phyloP scores from a whole-genome alignment of 441 rosid species.

The Aleurites moluccanus region DNA sequence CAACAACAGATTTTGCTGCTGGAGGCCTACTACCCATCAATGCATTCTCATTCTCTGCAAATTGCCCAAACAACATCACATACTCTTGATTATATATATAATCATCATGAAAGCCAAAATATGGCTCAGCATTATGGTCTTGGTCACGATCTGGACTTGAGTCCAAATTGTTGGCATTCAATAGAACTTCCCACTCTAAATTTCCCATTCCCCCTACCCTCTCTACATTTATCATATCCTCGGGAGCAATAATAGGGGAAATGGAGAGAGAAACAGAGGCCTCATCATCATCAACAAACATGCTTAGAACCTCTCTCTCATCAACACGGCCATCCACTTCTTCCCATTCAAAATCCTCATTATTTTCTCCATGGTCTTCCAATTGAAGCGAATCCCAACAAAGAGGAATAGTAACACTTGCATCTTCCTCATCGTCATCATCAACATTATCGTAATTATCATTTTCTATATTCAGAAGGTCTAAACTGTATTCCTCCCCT shows the following conservation, averaged over 20 bases:
- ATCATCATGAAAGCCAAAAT: constrained; percentile 57
- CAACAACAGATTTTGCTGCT: constrained; percentile 56
- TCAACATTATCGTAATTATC: constrained; percentile 17
- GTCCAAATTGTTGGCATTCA: constrained; percentile 60
- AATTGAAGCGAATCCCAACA: constrained; percentile 70
- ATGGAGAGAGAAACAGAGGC: constrained; percentile 52
- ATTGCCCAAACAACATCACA: constrained; percentile 69
- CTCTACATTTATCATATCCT: constrained; percentile 43
- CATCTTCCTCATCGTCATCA: constrained; percentile 48
- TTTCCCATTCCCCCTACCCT: constrained; percentile 46
- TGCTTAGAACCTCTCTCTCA: constrained; percentile 65
- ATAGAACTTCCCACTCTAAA: constrained; percentile 76
- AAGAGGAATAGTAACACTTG: constrained; percentile 47
- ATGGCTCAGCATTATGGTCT: constrained; percentile 36
- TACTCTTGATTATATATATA: constrained; percentile 53
- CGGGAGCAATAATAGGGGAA: constrained; percentile 49
- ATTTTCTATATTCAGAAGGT: constrained; percentile 20
- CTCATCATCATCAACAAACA: constrained; percentile 51
- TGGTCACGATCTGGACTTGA: constrained; percentile 41
- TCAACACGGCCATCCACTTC: constrained; percentile 68
- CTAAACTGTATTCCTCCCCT: constrained; percentile 47
- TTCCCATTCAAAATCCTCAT: constrained; percentile 94
- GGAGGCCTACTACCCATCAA: constrained; percentile 61
- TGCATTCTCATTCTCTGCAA: constrained; percentile 54
- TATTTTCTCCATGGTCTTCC: constrained; percentile 56